Conservation (phyloP, 371 early-diverging fungal genomes). For the Mucor racemosus region DNA sequence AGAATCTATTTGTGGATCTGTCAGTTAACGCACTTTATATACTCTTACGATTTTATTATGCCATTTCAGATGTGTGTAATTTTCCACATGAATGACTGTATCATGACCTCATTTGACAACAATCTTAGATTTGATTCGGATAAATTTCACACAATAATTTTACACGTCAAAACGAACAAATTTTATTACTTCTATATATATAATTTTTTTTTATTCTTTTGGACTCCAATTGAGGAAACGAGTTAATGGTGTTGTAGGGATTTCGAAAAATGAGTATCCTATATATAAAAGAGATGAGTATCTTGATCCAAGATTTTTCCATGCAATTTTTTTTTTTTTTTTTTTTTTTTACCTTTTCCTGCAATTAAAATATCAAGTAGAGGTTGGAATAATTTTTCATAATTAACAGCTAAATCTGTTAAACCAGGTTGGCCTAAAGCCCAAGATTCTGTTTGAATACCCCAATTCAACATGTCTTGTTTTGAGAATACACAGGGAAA, state of each 20-base stretch:
- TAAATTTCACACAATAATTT: neutral
- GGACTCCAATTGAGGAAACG: constrained; percentile 49
- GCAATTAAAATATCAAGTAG: constrained; percentile 47
- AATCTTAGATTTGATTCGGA: constrained; percentile 8
- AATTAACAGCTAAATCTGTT: constrained; percentile 27
- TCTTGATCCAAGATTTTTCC: neutral
- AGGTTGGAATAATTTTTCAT: constrained; percentile 38
- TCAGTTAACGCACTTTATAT: constrained; percentile 12
- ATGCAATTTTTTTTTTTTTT: neutral
- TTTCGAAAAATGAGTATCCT: constrained; percentile 55
- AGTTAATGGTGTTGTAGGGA: constrained; percentile 48
- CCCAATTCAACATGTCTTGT: constrained; percentile 40
- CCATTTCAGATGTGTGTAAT: neutral
- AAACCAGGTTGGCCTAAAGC: constrained; percentile 18
- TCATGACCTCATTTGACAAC: constrained; percentile 28
- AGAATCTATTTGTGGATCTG: neutral
- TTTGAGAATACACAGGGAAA: constrained; percentile 49
- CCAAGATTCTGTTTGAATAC: constrained; percentile 33
- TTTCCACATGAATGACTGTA: constrained; percentile 17
- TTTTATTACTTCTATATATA: neutral
- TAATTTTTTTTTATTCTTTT: constrained; percentile 23
- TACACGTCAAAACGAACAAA: neutral
- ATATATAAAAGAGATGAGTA: constrained; percentile 4
- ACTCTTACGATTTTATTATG: constrained; percentile 1
- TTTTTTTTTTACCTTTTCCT: constrained; percentile 36